Percentiles rank a stretch among this genome's conserved stretches.
These are phyloP conservation scores for Berkeleyomyces basicola DNA, from an alignment of 2,329 filamentous ascomycete genomes.

Conservation along the genomic window DNA sequence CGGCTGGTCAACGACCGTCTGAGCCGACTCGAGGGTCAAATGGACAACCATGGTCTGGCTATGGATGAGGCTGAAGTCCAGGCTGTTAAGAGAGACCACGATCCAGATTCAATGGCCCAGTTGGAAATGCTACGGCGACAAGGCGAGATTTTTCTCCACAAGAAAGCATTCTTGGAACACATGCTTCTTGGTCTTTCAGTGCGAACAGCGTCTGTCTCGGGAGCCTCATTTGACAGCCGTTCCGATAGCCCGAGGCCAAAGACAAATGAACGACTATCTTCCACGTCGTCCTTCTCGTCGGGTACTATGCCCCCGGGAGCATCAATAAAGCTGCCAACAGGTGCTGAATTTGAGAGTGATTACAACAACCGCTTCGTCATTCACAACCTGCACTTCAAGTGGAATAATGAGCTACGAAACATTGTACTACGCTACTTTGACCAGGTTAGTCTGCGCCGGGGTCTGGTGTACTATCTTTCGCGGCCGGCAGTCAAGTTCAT, in stretches of 20 bases:
- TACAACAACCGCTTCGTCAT: slow-evolving; percentile 98
- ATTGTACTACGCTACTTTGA: slow-evolving; percentile 96
- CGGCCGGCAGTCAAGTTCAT: slow-evolving; percentile 95
- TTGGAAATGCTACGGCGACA: slow-evolving; percentile 44
- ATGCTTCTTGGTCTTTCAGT: slow-evolving; percentile 26
- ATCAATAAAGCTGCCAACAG: slow-evolving; percentile 48
- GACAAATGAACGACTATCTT: slow-evolving; percentile 16
- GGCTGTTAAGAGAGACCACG: slow-evolving; percentile 35
- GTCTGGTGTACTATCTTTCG: slow-evolving; percentile 96
- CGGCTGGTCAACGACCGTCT: slow-evolving; percentile 71
- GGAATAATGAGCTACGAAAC: slow-evolving; percentile 92
- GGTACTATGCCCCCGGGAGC: slow-evolving; percentile 35
- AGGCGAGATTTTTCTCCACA: slow-evolving; percentile 38
- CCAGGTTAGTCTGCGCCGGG: slow-evolving; percentile 86
- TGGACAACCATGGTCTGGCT: slow-evolving; percentile 53
- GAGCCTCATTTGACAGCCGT: slow-evolving; percentile 1
- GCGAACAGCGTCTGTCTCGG: slow-evolving; percentile 4
- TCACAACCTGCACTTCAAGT: slow-evolving; percentile 94
- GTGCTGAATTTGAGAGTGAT: slow-evolving; percentile 74
- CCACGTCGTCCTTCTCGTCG: slow-evolving; percentile 22
- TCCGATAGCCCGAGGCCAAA: not conserved
- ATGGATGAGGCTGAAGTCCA: slow-evolving; percentile 62
- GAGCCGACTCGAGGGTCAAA: slow-evolving; percentile 60
- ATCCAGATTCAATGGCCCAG: slow-evolving; percentile 36
- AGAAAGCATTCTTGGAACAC: slow-evolving; percentile 39